Evolutionary conservation across 1,284 basidiomycete species (phyloP).

Genomic region (Malassezia yamatoensis): DNA sequence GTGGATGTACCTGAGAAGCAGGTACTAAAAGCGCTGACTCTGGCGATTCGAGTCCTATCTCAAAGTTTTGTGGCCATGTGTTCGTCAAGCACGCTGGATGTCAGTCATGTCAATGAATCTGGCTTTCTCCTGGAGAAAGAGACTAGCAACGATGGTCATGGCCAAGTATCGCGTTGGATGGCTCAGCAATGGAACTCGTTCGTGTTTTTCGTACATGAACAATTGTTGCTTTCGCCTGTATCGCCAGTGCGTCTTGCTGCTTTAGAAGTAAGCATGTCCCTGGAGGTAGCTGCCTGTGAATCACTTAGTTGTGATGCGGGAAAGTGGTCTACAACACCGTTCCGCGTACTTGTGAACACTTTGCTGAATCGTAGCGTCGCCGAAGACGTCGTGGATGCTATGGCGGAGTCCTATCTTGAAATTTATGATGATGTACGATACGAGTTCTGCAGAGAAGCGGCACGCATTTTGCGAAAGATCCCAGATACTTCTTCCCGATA

Average conservation of each 20-base stretch:
- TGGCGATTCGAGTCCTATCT: slow-evolving; percentile 10
- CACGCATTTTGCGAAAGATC: slow-evolving; percentile 20
- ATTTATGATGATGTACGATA: slow-evolving; percentile 67
- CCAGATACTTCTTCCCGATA: slow-evolving; percentile 21
- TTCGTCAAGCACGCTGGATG: neutral
- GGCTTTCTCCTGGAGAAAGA: slow-evolving; percentile 1
- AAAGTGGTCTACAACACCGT: slow-evolving; percentile 8
- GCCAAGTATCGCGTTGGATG: slow-evolving; percentile 32
- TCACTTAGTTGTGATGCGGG: neutral
- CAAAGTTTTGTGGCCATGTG: slow-evolving; percentile 13
- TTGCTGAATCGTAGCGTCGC: slow-evolving; percentile 14
- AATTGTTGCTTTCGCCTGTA: slow-evolving; percentile 11
- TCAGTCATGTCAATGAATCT: neutral
- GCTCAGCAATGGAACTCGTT: slow-evolving; percentile 35
- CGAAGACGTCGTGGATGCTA: slow-evolving; percentile 29
- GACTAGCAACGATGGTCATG: slow-evolving; percentile 3
- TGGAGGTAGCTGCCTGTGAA: slow-evolving; percentile 15
- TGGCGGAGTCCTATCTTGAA: slow-evolving; percentile 33
- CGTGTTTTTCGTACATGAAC: slow-evolving; percentile 17
- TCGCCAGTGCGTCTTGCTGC: slow-evolving; percentile 11
- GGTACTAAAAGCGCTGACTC: neutral
- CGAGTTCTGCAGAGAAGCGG: slow-evolving; percentile 78
- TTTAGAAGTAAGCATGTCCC: slow-evolving; percentile 19
- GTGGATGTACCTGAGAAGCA: neutral
- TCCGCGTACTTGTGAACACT: slow-evolving; percentile 6